Percentiles rank a stretch among this genome's conserved stretches.
Evolutionary conservation across 768 basidiomycete species (phyloP).

Genomic region (Exidia glandulosa): DNA sequence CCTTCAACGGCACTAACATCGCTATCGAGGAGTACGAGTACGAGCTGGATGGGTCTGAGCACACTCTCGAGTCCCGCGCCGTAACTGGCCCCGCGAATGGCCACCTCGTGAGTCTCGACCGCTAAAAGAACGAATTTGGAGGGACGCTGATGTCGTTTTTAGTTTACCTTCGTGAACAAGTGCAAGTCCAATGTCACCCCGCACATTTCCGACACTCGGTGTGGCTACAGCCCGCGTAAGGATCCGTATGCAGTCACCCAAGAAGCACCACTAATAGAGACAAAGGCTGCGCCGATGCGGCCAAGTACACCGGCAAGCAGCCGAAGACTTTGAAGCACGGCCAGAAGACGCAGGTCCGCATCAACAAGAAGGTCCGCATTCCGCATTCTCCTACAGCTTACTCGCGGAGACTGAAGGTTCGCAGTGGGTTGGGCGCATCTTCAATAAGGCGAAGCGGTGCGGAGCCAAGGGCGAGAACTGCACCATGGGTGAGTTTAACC

Average conservation of each 20-base stretch:
- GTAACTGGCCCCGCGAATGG: not conserved
- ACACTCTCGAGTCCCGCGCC: not conserved
- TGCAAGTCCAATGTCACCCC: conserved; percentile 22
- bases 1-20: not conserved
- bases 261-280: not conserved
- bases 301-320: conserved; percentile 24
- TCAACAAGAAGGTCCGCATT: not conserved
- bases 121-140: not conserved
- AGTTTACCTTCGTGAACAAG: conserved; percentile 24
- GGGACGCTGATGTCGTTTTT: not conserved
- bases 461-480: conserved; percentile 28
- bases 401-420: conserved; percentile 14
- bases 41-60: not conserved
- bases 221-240: conserved; percentile 27
- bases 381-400: not conserved
- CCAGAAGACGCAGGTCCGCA: not conserved
- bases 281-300: conserved; percentile 4
- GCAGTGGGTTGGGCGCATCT: conserved; percentile 34
- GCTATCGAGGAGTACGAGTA: not conserved
- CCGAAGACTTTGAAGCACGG: conserved; percentile 19
- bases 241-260: not conserved
- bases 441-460: conserved; percentile 26
- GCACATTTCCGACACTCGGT: conserved; percentile 26
- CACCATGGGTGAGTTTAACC: conserved; percentile 29
- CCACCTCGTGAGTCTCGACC: not conserved